Conservation (phyloP, 495 filamentous ascomycete species). For the Viridothelium virens region DNA sequence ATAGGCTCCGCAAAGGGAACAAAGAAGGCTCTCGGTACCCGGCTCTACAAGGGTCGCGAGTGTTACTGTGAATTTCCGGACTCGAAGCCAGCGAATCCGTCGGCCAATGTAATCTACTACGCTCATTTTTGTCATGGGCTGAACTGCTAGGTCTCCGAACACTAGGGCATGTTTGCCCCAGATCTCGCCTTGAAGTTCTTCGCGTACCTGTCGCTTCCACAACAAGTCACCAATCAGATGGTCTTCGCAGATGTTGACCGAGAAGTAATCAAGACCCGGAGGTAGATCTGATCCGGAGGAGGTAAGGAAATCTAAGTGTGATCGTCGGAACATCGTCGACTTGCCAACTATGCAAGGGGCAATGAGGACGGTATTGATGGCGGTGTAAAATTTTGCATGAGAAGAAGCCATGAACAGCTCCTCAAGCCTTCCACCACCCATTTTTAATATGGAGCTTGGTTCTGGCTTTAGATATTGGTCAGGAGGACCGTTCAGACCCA, state of each 20-base stretch:
- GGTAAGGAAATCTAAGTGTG: conserved; percentile 80
- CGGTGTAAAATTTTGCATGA: conserved; percentile 96
- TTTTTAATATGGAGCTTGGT: conserved; percentile 24
- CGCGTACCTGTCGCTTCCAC: conserved; percentile 55
- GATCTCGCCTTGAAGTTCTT: conserved; percentile 38
- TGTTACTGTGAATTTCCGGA: conserved; percentile 87
- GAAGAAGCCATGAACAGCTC: conserved; percentile 89
- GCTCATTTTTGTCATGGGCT: conserved; percentile 80
- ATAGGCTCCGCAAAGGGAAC: conserved; percentile 70
- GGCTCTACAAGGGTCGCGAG: conserved; percentile 90
- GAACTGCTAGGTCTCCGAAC: conserved; percentile 77
- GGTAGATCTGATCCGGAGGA: conserved; percentile 22
- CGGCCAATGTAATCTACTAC: conserved; percentile 71
- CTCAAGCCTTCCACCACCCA: conserved; percentile 76
- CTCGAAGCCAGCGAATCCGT: conserved; percentile 82
- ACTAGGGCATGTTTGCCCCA: conserved; percentile 76
- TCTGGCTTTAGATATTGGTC: not conserved
- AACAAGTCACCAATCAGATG: conserved; percentile 90
- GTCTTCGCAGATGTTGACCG: conserved; percentile 94
- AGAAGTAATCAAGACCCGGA: conserved; percentile 82
- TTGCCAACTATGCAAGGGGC: conserved; percentile 95
- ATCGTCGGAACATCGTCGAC: conserved; percentile 94
- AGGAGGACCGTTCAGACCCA: not conserved
- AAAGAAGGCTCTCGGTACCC: conserved; percentile 81
- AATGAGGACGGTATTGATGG: conserved; percentile 86